These are phyloP conservation scores for Aurantiochytrium sp. DNA, from an alignment of 108 stramenopile species.

Conservation along the genomic window DNA sequence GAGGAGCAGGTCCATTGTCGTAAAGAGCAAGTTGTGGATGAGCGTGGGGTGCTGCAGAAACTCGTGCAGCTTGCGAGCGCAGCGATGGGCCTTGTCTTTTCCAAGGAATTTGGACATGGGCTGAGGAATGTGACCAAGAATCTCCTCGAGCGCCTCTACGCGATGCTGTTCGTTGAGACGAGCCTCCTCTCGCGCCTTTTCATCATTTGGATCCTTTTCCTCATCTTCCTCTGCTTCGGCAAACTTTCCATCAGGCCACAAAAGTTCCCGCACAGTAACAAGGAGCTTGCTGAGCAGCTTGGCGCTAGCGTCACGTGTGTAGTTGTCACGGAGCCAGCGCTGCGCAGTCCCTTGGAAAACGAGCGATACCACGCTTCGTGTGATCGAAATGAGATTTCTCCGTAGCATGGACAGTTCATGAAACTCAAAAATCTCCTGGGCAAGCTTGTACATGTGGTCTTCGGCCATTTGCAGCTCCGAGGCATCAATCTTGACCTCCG, in stretches of 20 bases:
- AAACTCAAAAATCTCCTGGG: conserved; percentile 15
- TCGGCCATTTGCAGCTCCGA: background rate
- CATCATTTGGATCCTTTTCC: background rate
- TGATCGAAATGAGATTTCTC: background rate
- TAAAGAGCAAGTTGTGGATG: conserved; percentile 1
- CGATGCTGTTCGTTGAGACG: background rate
- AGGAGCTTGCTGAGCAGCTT: background rate
- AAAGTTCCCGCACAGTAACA: background rate
- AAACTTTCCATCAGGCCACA: background rate
- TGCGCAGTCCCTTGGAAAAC: conserved; percentile 1
- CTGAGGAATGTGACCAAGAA: background rate
- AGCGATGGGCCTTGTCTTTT: background rate
- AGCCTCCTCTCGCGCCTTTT: background rate
- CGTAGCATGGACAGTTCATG: background rate
- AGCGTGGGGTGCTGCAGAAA: conserved; percentile 10
- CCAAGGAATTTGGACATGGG: conserved; percentile 9
- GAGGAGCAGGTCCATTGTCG: background rate
- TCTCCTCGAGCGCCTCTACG: background rate
- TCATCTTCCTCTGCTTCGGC: background rate
- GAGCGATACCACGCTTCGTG: background rate
- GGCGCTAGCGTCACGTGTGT: background rate
- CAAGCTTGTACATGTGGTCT: background rate
- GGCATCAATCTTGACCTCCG: background rate
- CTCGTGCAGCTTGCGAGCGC: background rate
- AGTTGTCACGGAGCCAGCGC: background rate